These are phyloP conservation scores for Pythium aquatile DNA, from an alignment of 352 stramenopile species.

Conservation along the genomic window DNA sequence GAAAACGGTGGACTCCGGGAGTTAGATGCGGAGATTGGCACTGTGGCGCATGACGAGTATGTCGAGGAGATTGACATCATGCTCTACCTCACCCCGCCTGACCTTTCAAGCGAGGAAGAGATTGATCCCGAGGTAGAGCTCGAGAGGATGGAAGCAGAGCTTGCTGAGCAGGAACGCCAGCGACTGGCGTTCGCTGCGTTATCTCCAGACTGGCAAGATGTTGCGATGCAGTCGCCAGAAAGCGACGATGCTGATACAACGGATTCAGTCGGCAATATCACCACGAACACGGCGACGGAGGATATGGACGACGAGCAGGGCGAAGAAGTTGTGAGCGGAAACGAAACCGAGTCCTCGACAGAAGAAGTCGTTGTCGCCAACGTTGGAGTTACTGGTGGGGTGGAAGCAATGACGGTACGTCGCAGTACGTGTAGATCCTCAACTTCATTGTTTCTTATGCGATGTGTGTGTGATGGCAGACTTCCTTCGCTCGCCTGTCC, in stretches of 20 bases:
- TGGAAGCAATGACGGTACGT: constrained; percentile 26
- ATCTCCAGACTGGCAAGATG: background rate
- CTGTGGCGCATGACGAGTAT: background rate
- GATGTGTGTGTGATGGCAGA: background rate
- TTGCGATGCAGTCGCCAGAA: background rate
- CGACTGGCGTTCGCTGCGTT: background rate
- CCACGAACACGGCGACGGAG: constrained; percentile 19
- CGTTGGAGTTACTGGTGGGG: background rate
- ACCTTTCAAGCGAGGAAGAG: constrained; percentile 19
- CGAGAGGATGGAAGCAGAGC: constrained; percentile 43
- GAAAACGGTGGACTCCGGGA: background rate
- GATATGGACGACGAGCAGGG: constrained; percentile 42
- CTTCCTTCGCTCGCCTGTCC: too few relatives aligned
- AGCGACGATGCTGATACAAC: background rate
- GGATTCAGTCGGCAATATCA: background rate
- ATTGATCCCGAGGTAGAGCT: constrained; percentile 67
- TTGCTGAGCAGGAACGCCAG: background rate
- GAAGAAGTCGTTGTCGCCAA: constrained; percentile 18
- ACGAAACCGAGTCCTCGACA: background rate
- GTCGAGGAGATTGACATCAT: constrained; percentile 4
- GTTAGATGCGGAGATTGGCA: background rate
- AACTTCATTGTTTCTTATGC: constrained; percentile 39
- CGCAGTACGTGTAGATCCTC: constrained; percentile 21
- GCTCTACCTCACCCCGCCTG: constrained; percentile 13
- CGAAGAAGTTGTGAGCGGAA: constrained; percentile 8